A percentile compares a stretch with the other conserved stretches of the same genome.
Conservation (phyloP, 1,284 basidiomycete species). For the Rhodotorula sp. region DNA sequence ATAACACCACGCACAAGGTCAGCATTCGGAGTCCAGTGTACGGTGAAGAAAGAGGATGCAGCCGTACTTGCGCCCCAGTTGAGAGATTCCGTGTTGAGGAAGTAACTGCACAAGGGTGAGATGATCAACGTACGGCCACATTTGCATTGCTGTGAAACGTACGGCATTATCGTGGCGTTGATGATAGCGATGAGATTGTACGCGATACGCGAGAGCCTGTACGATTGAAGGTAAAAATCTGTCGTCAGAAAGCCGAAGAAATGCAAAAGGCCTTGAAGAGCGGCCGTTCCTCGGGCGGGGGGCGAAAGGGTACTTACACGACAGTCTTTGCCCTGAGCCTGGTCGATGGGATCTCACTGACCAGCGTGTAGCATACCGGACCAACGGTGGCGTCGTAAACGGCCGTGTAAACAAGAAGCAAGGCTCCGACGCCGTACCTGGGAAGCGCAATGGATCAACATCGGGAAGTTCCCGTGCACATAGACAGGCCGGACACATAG, state of each 20-base stretch:
- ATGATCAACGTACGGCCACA: background rate
- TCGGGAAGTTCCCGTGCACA: too few relatives aligned
- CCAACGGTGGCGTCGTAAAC: slow-evolving; percentile 1
- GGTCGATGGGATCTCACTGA: slow-evolving; percentile 52
- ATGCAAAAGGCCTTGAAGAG: too few relatives aligned
- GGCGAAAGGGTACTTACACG: slow-evolving; percentile 45
- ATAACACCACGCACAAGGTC: background rate
- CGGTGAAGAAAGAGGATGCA: too few relatives aligned
- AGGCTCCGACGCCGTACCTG: slow-evolving; percentile 51
- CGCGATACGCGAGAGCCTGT: slow-evolving; percentile 51
- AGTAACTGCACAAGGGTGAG: slow-evolving; percentile 43
- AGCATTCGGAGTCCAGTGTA: too few relatives aligned
- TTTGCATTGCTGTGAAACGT: background rate
- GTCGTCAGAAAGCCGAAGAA: background rate
- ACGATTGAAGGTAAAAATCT: background rate
- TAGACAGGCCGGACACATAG: background rate
- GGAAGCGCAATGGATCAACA: slow-evolving; percentile 47
- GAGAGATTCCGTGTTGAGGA: slow-evolving; percentile 52
- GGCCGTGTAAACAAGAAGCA: slow-evolving; percentile 47
- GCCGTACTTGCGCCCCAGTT: slow-evolving; percentile 50
- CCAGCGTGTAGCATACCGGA: background rate
- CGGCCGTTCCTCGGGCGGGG: too few relatives aligned
- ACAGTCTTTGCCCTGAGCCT: slow-evolving; percentile 56
- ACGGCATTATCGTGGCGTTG: slow-evolving; percentile 9
- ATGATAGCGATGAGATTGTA: slow-evolving; percentile 48